Evolutionary conservation across 2,329 filamentous ascomycete species (phyloP), one percentile per base, ranked within the genome.

Genomic region (Hymenoscyphus linearis): DNA sequence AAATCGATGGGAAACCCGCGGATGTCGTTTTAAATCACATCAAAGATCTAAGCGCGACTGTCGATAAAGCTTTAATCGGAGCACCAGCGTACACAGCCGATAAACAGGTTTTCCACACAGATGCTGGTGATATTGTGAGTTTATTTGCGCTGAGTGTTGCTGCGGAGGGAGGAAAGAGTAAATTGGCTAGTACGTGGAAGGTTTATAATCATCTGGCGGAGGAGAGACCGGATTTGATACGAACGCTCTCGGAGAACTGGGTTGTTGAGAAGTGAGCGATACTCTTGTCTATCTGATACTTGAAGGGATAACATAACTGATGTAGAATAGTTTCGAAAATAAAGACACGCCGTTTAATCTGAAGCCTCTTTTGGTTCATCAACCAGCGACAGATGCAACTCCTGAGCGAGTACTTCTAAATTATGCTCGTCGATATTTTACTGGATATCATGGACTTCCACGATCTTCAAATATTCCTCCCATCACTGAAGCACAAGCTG

Each of bases 31-130:
- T 85, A 2, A 75, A 79, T 2, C 85, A 89, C 64, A 84, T 89
- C 73, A 88, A 84, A 70, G 85, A 89, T 64, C 75, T 89, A 7
- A 77, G 73, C 1, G 69, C 71, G 12, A 69, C 75, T 2, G 65
- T 71, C 10, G 71, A 73, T 6, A 68, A 71, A 4, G 70, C 67
- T 27, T 73, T 75, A 2, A 85, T 87, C 55, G 82, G 83, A 2
- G 78, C 79, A 1, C 83, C 83, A 0, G 82, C 83, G 0, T 85
- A 85, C 70, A 85, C 83, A 0, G 76, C 80, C 0, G 83, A 86
- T 60, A 85, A 84, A 68, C 84, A 79, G 72, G 64, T 86, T 71
- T 85, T 84, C 60, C 83, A 85, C 67, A 85, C 82, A 0, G 82
- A 85, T 68, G 70, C 75, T 0, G 80, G 81, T 1, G 82, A 85